Conservation (phyloP, 208 protist genomes). For the Acanthamoeba quina region DNA sequence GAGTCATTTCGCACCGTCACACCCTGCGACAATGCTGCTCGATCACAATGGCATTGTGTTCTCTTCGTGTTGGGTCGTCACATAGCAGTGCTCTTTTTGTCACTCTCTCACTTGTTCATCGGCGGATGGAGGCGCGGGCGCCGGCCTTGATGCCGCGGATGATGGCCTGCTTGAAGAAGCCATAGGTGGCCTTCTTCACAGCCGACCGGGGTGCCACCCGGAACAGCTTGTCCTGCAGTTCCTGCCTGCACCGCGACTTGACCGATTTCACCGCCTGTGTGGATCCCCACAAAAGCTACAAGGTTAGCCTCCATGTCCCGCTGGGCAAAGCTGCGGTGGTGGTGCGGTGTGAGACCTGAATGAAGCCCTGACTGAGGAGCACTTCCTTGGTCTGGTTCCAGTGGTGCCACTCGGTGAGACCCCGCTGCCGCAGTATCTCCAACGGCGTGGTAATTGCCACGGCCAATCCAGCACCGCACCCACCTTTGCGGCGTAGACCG, state of each 20-base stretch:
- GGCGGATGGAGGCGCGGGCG: slow-evolving; percentile 17
- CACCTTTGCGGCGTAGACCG: not conserved
- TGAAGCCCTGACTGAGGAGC: slow-evolving; percentile 22
- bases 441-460: slow-evolving; percentile 27
- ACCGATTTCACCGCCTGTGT: not conserved
- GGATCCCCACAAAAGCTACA: too few species aligned
- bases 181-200: slow-evolving; percentile 49
- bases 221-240: slow-evolving; percentile 53
- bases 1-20: not conserved
- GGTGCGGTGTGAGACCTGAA: not conserved
- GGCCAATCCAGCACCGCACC: not conserved
- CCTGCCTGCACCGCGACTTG: not conserved
- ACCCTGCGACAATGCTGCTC: not conserved
- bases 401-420: slow-evolving; percentile 41
- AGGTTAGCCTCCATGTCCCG: too few species aligned
- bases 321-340: not conserved
- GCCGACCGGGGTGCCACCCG: slow-evolving; percentile 25
- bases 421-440: slow-evolving; percentile 45
- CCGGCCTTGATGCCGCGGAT: slow-evolving; percentile 39
- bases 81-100: too few species aligned
- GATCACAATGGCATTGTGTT: not conserved
- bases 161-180: slow-evolving; percentile 64
- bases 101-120: not conserved
- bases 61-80: not conserved
- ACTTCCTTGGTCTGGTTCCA: slow-evolving; percentile 31